Conservation (phyloP, 768 basidiomycete species). For the Boletus edulis region DNA sequence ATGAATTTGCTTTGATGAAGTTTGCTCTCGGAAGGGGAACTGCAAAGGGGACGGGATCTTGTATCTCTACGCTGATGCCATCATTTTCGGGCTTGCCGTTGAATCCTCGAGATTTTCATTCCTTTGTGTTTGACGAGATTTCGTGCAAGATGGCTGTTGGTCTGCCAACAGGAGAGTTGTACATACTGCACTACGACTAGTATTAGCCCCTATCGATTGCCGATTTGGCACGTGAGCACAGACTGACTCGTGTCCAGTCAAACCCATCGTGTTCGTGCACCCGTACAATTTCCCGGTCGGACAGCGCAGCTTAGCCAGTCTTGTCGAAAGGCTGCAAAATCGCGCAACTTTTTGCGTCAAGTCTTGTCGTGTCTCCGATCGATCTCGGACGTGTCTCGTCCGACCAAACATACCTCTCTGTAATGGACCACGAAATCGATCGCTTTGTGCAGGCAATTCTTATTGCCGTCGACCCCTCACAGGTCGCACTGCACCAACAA, state of each 20-base stretch:
- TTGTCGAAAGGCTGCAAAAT: not conserved
- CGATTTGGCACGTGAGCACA: slow-evolving; percentile 25
- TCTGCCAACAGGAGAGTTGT: slow-evolving; percentile 52
- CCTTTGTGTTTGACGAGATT: slow-evolving; percentile 55
- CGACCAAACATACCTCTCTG: slow-evolving; percentile 15
- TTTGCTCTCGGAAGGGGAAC: slow-evolving; percentile 34
- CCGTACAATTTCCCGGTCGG: not conserved
- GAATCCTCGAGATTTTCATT: slow-evolving; percentile 41
- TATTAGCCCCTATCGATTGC: slow-evolving; percentile 16
- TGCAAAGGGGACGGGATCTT: slow-evolving; percentile 4
- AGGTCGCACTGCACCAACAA: slow-evolving; percentile 72
- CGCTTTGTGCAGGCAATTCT: slow-evolving; percentile 81
- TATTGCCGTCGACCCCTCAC: slow-evolving; percentile 81
- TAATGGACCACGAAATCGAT: slow-evolving; percentile 75
- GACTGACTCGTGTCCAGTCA: slow-evolving; percentile 6
- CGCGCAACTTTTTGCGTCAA: too few relatives aligned
- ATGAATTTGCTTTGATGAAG: slow-evolving; percentile 50
- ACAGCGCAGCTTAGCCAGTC: too few relatives aligned
- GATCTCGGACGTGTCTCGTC: slow-evolving; percentile 18
- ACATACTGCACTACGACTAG: slow-evolving; percentile 38
- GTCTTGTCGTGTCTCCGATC: slow-evolving; percentile 9
- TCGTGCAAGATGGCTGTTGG: slow-evolving; percentile 51
- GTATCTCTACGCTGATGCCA: slow-evolving; percentile 38
- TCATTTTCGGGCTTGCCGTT: slow-evolving; percentile 51
- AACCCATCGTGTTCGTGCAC: slow-evolving; percentile 1